Percentiles rank a stretch among this genome's conserved stretches.
phyloP scores from a whole-genome alignment of 1,139 yeast genomes.

The Protomyces lactucae-debilis region DNA sequence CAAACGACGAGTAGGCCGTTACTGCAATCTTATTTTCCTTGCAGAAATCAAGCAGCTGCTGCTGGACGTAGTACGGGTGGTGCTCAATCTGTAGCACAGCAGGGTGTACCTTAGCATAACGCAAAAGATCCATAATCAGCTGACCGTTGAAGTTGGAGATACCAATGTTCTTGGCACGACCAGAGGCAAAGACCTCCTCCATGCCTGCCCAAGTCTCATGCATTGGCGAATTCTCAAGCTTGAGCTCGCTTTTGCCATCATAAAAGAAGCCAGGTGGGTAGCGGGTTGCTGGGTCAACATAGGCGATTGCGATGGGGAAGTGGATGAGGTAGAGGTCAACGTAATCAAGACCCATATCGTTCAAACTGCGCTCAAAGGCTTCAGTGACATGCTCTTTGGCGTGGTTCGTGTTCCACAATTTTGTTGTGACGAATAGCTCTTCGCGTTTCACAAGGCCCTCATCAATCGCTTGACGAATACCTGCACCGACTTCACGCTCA shows the following conservation, averaged over 20 bases:
- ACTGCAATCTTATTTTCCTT: conserved; percentile 29
- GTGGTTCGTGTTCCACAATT: conserved; percentile 47
- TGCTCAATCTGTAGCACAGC: conserved; percentile 81
- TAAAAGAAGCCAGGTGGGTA: conserved; percentile 68
- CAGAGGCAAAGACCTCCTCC: conserved; percentile 64
- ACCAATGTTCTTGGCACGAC: conserved; percentile 54
- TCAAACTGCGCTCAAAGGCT: conserved; percentile 47
- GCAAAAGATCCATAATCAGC: conserved; percentile 65
- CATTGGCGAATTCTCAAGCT: conserved; percentile 47
- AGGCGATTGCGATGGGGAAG: conserved; percentile 55
- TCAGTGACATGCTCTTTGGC: conserved; percentile 50
- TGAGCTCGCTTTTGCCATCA: conserved; percentile 46
- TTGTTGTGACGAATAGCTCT: conserved; percentile 45
- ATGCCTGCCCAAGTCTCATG: conserved; percentile 58
- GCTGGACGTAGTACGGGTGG: conserved; percentile 34
- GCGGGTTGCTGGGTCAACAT: conserved; percentile 52
- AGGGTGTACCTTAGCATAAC: conserved; percentile 68
- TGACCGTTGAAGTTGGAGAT: conserved; percentile 78
- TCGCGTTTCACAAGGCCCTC: conserved; percentile 46
- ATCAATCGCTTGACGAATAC: conserved; percentile 49
- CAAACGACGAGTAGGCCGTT: conserved; percentile 34
- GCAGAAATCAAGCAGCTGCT: conserved; percentile 28
- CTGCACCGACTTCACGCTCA: conserved; percentile 51
- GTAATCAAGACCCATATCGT: conserved; percentile 56
- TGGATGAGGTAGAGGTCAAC: conserved; percentile 58